Evolutionary conservation across 1,284 basidiomycete species (phyloP).

Genomic region (Pisolithus thermaeus): DNA sequence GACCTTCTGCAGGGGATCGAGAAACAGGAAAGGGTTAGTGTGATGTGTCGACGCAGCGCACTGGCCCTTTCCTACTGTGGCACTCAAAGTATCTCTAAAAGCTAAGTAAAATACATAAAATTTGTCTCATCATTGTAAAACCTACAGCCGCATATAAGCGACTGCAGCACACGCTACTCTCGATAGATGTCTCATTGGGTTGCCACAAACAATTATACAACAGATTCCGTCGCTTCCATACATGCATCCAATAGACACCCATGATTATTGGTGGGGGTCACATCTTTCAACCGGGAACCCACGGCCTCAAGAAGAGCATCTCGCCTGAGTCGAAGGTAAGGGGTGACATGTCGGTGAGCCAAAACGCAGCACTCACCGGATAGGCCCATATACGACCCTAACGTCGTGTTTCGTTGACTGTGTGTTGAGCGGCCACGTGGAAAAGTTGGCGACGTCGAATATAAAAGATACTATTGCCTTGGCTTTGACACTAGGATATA

Average conservation of each 20-base stretch:
- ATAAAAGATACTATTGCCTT: constrained; percentile 59
- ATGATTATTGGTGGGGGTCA: constrained; percentile 55
- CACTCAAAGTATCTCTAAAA: no score
- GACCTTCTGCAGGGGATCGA: no score
- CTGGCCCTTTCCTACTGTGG: no score
- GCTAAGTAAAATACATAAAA: no score
- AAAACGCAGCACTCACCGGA: constrained; percentile 46
- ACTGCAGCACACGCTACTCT: constrained; percentile 82
- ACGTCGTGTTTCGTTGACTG: constrained; percentile 48
- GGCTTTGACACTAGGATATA: constrained; percentile 40
- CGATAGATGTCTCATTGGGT: constrained; percentile 42
- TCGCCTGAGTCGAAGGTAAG: constrained; percentile 31
- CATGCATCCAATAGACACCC: constrained; percentile 73
- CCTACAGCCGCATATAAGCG: no score
- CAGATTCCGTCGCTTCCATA: constrained; percentile 55
- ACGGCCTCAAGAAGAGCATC: constrained; percentile 46
- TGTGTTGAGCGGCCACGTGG: constrained; percentile 63
- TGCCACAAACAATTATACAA: constrained; percentile 22
- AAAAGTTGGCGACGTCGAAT: constrained; percentile 48
- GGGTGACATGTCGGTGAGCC: neutral
- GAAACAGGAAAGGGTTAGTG: no score
- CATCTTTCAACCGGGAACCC: constrained; percentile 48
- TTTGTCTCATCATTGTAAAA: no score
- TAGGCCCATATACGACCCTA: constrained; percentile 52
- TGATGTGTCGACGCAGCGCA: no score